A percentile compares a stretch with the other conserved stretches of the same genome.
Evolutionary conservation across 441 rosid genomes (phyloP).

Genomic region (Theobroma grandiflorum): DNA sequence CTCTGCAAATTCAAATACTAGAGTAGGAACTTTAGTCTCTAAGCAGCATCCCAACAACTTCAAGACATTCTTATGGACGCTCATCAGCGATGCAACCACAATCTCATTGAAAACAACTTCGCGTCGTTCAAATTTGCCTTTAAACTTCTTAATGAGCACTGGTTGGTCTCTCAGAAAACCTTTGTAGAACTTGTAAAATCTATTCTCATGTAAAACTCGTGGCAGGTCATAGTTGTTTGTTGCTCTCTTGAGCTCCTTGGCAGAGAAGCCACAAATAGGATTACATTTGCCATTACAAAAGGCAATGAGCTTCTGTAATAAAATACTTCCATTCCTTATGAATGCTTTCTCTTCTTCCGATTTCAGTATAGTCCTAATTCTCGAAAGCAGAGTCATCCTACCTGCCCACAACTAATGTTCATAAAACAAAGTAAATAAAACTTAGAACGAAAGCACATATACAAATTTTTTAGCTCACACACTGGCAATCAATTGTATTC

Average conservation of each 20-base stretch:
- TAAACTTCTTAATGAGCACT: constrained; percentile 9
- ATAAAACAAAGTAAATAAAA: too few species aligned
- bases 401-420: too few species aligned
- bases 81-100: constrained; percentile 22
- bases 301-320: constrained; percentile 27
- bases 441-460: too few species aligned
- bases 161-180: constrained; percentile 19
- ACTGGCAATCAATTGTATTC: too few species aligned
- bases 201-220: background rate
- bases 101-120: constrained; percentile 18
- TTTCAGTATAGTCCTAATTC: too few species aligned
- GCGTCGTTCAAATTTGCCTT: background rate
- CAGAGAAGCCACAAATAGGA: constrained; percentile 30
- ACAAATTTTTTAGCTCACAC: too few species aligned
- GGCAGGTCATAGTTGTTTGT: background rate
- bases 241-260: too few species aligned
- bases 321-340: constrained; percentile 27
- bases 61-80: constrained; percentile 21
- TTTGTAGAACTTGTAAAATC: constrained; percentile 11
- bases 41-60: constrained; percentile 35
- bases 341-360: background rate
- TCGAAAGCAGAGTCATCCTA: too few species aligned
- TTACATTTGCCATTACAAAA: constrained; percentile 32
- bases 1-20: constrained; percentile 22
- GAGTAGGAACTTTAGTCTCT: constrained; percentile 22